Base-by-base conservation (phyloP, 2,329 filamentous ascomycete species). In the Lachnellula hyalina region DNA sequence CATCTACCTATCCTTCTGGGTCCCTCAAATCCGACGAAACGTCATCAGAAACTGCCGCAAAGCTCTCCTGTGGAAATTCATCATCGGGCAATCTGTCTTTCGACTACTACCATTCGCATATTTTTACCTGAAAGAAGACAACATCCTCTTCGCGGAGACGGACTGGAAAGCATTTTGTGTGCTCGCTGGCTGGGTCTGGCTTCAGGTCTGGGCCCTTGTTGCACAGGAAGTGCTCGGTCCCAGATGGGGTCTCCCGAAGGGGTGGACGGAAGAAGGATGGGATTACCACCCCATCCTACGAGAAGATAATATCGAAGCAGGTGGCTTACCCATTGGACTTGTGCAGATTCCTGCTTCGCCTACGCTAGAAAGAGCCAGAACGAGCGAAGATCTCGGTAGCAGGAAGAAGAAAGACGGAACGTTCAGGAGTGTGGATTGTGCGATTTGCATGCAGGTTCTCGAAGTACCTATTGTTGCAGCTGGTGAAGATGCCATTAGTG, bases 211-310 rank as follows among this genome's bases (percentile, higher is more conserved):
- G 69, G 68, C 88, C 7, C 77, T 99, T n/a, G 83, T 77, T 1
- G 86, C 83, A 42, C 94, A 99, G 74, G 89, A 93, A 61, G 77
- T 96, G 14, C 75, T 97, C 3, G 93, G 94, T 0, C 90, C 93
- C 1, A 79, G 94, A n/a, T 93, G 94, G 73, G 90, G 91, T 52
- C 74, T 97, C 0, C 86, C 85, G 2, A 79, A 82, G 45, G 79
- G 81, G 49, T 86, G 83, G 83, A 75, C 78, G 57, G 81, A 83
- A n/a, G 81, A 84, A 54, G 89, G 88, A 1, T 99, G 96, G 80
- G 93, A 99, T 67, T 99, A 99, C 69, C 93, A 99, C 70, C 93
- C 91, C 0, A 79, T 96, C 2, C 77, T 99, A 21, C 83, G 90
- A 28, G 89, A 91, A 65, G 91, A 96, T 59, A 87, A 85, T 56